Conservation (phyloP, 2,329 filamentous ascomycete species). For the Aspergillus brunneoviolaceus region DNA sequence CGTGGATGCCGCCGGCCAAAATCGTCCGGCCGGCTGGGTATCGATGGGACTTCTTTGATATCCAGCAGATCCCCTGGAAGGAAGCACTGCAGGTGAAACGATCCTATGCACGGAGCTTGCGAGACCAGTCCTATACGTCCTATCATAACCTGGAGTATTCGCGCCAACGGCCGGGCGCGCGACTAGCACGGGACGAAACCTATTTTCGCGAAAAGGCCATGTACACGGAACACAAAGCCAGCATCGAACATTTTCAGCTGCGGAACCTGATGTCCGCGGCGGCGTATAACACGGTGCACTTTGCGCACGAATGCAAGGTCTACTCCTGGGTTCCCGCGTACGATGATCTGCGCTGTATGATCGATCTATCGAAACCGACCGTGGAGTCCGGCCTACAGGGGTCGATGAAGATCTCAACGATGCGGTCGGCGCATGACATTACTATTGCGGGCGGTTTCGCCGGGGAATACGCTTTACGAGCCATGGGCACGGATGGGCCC, state of each 20-base stretch:
- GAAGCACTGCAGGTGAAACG: constrained; percentile 38
- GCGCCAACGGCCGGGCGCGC: constrained; percentile 24
- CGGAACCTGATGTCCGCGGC: constrained; percentile 58
- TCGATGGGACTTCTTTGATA: constrained; percentile 33
- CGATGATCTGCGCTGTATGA: constrained; percentile 40
- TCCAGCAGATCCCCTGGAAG: constrained; percentile 46
- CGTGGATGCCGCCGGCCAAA: constrained; percentile 35
- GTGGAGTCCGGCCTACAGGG: constrained; percentile 37
- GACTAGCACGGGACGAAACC: constrained; percentile 42
- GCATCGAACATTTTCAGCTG: constrained; percentile 59
- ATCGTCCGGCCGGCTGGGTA: constrained; percentile 32
- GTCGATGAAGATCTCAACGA: constrained; percentile 52
- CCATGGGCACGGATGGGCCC: constrained; percentile 33
- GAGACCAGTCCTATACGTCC: constrained; percentile 43
- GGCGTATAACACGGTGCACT: constrained; percentile 57
- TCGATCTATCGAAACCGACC: constrained; percentile 50
- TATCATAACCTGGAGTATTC: constrained; percentile 41
- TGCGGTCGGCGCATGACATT: constrained; percentile 51
- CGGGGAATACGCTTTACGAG: constrained; percentile 56
- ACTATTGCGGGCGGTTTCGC: constrained; percentile 58
- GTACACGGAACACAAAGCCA: constrained; percentile 50
- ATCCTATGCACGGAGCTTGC: constrained; percentile 37
- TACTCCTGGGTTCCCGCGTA: constrained; percentile 52
- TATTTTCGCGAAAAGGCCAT: constrained; percentile 52
- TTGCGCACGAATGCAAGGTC: constrained; percentile 50